Evolutionary conservation across 495 filamentous ascomycete genomes (phyloP).

Genomic region (Talaromyces proteolyticus): DNA sequence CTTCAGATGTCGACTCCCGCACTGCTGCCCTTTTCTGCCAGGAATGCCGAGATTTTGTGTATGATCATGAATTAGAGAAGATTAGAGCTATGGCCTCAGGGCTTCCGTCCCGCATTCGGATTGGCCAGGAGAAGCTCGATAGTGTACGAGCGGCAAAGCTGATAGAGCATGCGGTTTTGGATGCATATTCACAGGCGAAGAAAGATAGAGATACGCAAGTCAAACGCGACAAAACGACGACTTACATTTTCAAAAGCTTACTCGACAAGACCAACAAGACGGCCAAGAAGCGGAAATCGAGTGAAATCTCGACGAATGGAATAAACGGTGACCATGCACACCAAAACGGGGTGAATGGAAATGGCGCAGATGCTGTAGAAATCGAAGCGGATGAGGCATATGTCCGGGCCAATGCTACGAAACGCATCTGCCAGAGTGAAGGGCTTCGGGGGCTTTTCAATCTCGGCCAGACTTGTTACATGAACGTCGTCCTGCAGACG

Average conservation of each 20-base stretch:
- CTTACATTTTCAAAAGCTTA: not conserved
- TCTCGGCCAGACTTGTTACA: slow-evolving; percentile 89
- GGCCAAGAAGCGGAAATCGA: slow-evolving; percentile 2
- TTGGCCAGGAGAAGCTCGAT: not conserved
- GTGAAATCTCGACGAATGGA: not conserved
- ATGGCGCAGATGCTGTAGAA: not conserved
- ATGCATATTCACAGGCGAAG: slow-evolving; percentile 5
- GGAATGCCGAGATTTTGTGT: slow-evolving; percentile 78
- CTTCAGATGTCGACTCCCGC: slow-evolving; percentile 73
- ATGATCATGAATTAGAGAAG: slow-evolving; percentile 77
- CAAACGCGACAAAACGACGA: not conserved
- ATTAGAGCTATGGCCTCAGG: slow-evolving; percentile 24
- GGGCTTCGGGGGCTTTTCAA: slow-evolving; percentile 85
- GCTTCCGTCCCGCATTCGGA: not conserved
- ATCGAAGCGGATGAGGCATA: slow-evolving; percentile 28
- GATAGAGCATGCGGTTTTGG: slow-evolving; percentile 3
- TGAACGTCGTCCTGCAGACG: slow-evolving; percentile 84
- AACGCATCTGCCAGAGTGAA: slow-evolving; percentile 38
- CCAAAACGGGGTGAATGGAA: not conserved
- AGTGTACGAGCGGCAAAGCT: not conserved
- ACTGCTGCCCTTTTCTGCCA: slow-evolving; percentile 76
- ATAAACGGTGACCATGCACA: not conserved
- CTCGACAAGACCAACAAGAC: not conserved
- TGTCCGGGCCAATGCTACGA: slow-evolving; percentile 35
- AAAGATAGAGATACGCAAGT: not conserved